Base-by-base conservation (phyloP, 1,139 yeast genomes). In the Torulaspora pretoriensis region DNA sequence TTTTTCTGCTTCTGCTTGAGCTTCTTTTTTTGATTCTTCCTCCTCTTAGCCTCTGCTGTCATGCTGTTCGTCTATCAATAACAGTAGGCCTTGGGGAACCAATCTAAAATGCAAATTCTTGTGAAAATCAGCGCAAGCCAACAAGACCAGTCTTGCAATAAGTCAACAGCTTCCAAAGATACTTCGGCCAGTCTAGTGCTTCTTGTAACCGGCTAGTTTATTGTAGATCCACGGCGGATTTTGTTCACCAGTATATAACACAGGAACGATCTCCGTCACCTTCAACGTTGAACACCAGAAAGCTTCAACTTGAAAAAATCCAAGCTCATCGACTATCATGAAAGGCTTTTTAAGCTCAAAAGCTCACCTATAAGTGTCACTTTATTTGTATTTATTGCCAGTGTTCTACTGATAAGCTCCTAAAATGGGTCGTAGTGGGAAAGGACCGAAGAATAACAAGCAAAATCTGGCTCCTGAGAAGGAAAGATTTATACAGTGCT, bases 401-500 rank as follows among this genome's bases (percentile, higher is more conserved):
- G 27, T 3, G 17, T 16, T 12, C 22, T 4, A 19, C 22, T 6
- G 7, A 19, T 5, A 17, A 10, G 5, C 16, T 12, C 13, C 32
- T 43, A 38, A 12, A 10, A 64, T 64, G 68, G 68, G 62, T 44
- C 63, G 66, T 44, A 59, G 59, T 39, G 66, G 64, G 27, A 64
- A 63, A 49, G 68, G 68, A 42, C 67, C 67, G 22, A 64, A 60
- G 52, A 64, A 58, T 12, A 66, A 68, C 35, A 79, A 78, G 61
- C 82, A 75, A 52, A 81, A 81, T 57, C 69, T 78, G 39, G 83
- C 86, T 9, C 89, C 92, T 1, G 97, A 90, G 64, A 89, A 86
- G 68, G 98, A 92, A 69, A 74, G 97, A 50, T 92, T 92, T 61
- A 69, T 92, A 39, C 92, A 86, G 63, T 87, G 96, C 63, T 89